These are phyloP conservation scores for Quercus alba DNA, from an alignment of 306 rosid species.

Conservation along the genomic window DNA sequence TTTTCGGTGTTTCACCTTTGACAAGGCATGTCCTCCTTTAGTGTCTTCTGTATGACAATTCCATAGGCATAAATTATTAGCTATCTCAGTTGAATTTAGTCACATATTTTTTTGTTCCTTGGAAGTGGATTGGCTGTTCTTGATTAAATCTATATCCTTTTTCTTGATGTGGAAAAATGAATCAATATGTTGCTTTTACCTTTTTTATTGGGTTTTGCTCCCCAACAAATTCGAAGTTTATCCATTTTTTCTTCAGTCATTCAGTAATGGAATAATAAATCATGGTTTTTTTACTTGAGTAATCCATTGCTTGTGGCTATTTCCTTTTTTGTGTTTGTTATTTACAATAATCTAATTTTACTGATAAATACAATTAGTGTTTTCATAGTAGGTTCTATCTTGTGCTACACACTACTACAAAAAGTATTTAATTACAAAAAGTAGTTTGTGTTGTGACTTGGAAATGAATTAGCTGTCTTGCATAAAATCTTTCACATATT, in stretches of 20 bases:
- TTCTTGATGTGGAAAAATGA: too few relatives aligned
- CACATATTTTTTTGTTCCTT: background rate
- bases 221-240: background rate
- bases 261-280: too few relatives aligned
- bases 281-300: too few relatives aligned
- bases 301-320: too few relatives aligned
- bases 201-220: background rate
- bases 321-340: too few relatives aligned
- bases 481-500: background rate
- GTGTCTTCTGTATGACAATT: background rate
- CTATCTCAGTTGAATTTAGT: background rate
- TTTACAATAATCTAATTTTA: too few relatives aligned
- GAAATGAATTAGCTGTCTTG: constrained; percentile 15
- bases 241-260: too few relatives aligned
- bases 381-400: background rate
- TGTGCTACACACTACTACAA: background rate
- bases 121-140: too few relatives aligned
- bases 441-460: background rate
- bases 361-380: background rate
- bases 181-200: too few relatives aligned
- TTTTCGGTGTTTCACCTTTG: constrained; percentile 88
- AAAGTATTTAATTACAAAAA: too few relatives aligned
- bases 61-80: constrained; percentile 3
- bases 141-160: too few relatives aligned
- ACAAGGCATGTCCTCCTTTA: constrained; percentile 46